Percentiles rank a stretch among this genome's conserved stretches.
Evolutionary conservation across 148 eudicot species (phyloP).

Genomic region (Heliosperma pusillum): DNA sequence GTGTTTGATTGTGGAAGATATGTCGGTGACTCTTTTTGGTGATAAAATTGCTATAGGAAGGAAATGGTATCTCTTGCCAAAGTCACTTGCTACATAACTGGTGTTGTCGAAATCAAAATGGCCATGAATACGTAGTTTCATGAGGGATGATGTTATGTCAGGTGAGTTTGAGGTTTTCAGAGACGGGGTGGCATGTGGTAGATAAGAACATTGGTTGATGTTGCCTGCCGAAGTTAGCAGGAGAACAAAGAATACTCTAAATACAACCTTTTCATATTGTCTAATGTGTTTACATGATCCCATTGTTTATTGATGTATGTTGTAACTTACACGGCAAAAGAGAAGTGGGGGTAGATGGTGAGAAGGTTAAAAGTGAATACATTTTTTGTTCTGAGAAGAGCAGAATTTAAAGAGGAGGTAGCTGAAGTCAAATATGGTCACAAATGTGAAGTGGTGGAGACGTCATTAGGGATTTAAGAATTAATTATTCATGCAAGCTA

Average conservation of each 20-base stretch:
- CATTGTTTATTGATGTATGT: slow-evolving; percentile 10
- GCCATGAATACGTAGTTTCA: slow-evolving; percentile 50
- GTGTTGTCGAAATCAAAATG: slow-evolving; percentile 43
- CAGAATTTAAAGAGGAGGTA: slow-evolving; percentile 37
- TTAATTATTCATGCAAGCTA: slow-evolving; percentile 23
- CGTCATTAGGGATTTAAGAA: slow-evolving; percentile 17
- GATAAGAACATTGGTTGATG: slow-evolving; percentile 50
- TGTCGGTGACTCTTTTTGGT: slow-evolving; percentile 76
- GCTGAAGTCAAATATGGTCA: slow-evolving; percentile 33
- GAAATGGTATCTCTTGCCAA: slow-evolving; percentile 62
- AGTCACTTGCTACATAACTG: slow-evolving; percentile 62
- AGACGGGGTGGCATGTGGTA: slow-evolving; percentile 42
- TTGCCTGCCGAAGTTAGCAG: slow-evolving; percentile 40
- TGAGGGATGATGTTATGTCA: slow-evolving; percentile 34
- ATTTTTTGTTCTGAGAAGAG: slow-evolving; percentile 12
- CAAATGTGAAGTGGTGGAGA: slow-evolving; percentile 20
- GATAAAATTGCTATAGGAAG: slow-evolving; percentile 60
- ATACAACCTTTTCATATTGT: slow-evolving; percentile 27
- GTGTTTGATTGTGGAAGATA: slow-evolving; percentile 53
- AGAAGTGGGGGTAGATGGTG: neutral
- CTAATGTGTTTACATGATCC: slow-evolving; percentile 26
- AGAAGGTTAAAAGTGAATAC: slow-evolving; percentile 7
- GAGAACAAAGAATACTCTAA: slow-evolving; percentile 36
- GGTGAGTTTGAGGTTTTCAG: slow-evolving; percentile 25
- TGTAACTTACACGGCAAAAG: neutral